A percentile compares a stretch with the other conserved stretches of the same genome.
Evolutionary conservation across 306 rosid species (phyloP).

Genomic region (Pyrus bretschneideri): DNA sequence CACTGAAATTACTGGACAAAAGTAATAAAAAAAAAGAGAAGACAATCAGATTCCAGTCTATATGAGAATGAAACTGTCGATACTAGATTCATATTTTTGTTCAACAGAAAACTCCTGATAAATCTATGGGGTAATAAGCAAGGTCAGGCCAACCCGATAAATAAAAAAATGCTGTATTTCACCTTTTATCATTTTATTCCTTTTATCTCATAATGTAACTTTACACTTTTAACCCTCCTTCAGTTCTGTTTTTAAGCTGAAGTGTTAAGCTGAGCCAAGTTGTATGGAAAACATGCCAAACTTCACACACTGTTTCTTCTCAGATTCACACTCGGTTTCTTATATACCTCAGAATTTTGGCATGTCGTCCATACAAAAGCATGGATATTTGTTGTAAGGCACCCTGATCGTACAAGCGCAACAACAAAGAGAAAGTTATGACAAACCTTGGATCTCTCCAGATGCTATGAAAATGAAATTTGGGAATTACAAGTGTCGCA

Average conservation of each 20-base stretch:
- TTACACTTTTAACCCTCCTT: background rate
- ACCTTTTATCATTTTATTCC: background rate
- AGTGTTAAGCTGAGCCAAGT: background rate
- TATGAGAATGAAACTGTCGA: background rate
- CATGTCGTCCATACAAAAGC: no score
- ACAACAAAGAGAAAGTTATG: background rate
- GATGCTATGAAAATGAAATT: slow-evolving; percentile 94
- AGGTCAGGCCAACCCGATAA: background rate
- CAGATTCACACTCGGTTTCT: no score
- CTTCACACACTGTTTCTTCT: background rate
- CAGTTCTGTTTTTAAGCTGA: background rate
- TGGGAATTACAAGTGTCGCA: slow-evolving; percentile 94
- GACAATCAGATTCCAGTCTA: slow-evolving; percentile 25
- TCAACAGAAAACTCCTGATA: background rate
- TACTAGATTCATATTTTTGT: no score
- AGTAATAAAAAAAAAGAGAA: background rate
- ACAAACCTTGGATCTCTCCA: slow-evolving; percentile 99
- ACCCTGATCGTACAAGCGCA: background rate
- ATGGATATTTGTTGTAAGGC: background rate
- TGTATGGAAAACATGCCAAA: background rate
- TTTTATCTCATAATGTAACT: background rate
- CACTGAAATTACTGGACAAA: slow-evolving; percentile 75
- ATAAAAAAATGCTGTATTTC: background rate
- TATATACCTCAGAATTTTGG: no score
- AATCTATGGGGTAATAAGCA: background rate